Base-by-base conservation (phyloP, 257 asterid species). In the Nemophila menziesii region DNA sequence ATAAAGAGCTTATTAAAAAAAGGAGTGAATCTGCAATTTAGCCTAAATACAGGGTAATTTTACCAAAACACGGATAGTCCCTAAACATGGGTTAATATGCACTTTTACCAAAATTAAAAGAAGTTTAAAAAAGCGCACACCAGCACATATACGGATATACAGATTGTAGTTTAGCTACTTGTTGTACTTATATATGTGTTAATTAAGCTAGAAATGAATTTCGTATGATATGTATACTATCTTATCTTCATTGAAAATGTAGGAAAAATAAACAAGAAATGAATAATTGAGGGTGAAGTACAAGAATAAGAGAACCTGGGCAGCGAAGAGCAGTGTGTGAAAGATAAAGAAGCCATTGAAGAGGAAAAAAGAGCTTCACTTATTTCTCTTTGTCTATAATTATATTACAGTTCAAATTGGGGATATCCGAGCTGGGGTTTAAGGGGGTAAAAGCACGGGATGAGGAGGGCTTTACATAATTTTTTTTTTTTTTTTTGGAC, bases 331-430 rank as follows among this genome's bases (percentile, higher is more conserved):
- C 73, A 66, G 41, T 72, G 86, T 5, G 79, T 53, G 54, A 72
- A 74, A 47, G 86, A 68, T 42, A 77, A 49, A 52, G 74, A 67
- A 63, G 87, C 86, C 96, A 86, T 82, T 34, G 16, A 22, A 40
- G 44, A 52, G 26, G 34, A 24, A 41, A 46, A 62, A 61, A 51
- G 68, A 48, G 57, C 66, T 67, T 55, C 53, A 57, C 44, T 47
- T 56, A 20, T 5, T n/a, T 11, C 17, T 15, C 8, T 49, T 11
- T 42, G 40, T 22, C 42, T 33, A 56, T 46, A 61, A 60, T 39
- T n/a, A 14, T n/a, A 14, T 41, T 8, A 2, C 12, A 4, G 8
- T 29, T 29, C 12, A 7, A 2, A 29, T 10, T 29, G 36, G 36
- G 12, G 54, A 20, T 37, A 54, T n/a, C 38, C 44, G 49, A 46